Conservation (phyloP, 345 rosid species). For the Pistacia integerrima region DNA sequence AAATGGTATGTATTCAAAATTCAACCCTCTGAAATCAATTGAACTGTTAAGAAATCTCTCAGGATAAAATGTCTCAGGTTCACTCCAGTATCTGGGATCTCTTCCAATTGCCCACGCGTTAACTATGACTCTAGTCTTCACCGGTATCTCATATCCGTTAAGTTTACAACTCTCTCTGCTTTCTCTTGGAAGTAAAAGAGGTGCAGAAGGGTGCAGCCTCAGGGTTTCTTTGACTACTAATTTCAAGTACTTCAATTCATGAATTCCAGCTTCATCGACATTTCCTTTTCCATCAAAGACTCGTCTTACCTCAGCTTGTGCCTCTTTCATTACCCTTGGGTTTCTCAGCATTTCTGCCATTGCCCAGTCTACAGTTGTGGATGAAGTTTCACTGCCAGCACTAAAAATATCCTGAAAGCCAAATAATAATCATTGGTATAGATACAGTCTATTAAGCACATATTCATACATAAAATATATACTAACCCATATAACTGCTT, state of each 20-base stretch:
- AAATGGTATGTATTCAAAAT: constrained; percentile 30
- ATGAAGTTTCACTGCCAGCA: constrained; percentile 32
- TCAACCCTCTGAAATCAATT: constrained; percentile 20
- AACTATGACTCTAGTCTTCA: constrained; percentile 14
- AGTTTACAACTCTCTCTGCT: constrained; percentile 1
- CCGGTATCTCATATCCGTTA: constrained; percentile 13
- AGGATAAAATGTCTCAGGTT: constrained; percentile 20
- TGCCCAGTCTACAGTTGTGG: constrained; percentile 27
- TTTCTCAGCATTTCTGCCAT: constrained; percentile 29
- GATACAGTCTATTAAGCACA: too few relatives aligned
- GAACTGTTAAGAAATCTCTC: constrained; percentile 24
- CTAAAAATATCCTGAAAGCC: constrained; percentile 22
- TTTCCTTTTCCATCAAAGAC: constrained; percentile 17
- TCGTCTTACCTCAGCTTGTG: constrained; percentile 35
- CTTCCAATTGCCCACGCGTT: constrained; percentile 18
- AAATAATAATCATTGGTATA: neutral
- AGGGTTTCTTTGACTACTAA: constrained; percentile 15
- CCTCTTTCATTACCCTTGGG: constrained; percentile 22
- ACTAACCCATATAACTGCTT: constrained; percentile 21
- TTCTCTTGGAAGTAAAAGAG: constrained; percentile 23
- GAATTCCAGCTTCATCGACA: constrained; percentile 9
- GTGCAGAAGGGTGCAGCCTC: constrained; percentile 15
- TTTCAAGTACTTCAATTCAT: constrained; percentile 11
- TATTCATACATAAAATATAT: neutral
- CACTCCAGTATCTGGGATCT: constrained; percentile 17